Evolutionary conservation across 345 rosid genomes (phyloP), one percentile per base, ranked within the genome.

Genomic region (Salix koriyanagi): DNA sequence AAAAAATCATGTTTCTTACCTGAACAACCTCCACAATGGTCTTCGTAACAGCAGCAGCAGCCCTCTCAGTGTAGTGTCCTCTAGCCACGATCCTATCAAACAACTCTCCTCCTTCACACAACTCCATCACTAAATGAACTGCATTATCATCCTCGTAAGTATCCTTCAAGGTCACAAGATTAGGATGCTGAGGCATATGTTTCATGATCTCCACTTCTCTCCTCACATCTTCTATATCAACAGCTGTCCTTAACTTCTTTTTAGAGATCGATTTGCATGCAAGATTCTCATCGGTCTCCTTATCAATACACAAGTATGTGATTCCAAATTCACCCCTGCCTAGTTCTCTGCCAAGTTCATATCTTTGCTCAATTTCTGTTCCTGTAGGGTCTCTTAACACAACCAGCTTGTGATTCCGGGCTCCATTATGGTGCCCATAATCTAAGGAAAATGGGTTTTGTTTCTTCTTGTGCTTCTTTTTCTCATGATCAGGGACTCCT

Each of bases 11-110:
- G 25, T 69, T 23, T 42, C 26, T 70, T 36, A 82, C 81, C 84
- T 82, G 79, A 82, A 82, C 84, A 65, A 82, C 84, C 76, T 82
- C 84, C n/a, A 82, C 81, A 75, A 82, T 82, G 64, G 84, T 82
- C 78, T 77, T 82, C 32, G 84, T 82, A 34, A 82, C 81, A 3
- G 44, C 66, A 66, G 84, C 84, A 71, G 84, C 84, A 74, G 84
- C 84, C 71, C 84, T 78, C 60, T 82, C 84, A 4, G 84, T 82
- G 73, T 82, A 82, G 78, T 78, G 84, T 16, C 84, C 84, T 78
- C 84, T 70, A 34, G 81, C 81, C 28, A 82, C 84, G 58, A 82
- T 82, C 73, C 84, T 71, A 23, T 82, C 81, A 70, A 78, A 82
- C 76, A 82, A 75, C 30, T 82, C 81, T 32, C 84, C 84, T 8